Percentiles rank a stretch among this genome's conserved stretches.
Evolutionary conservation across 202 grass and related monocot species (phyloP).

Genomic region (Digitaria exilis): DNA sequence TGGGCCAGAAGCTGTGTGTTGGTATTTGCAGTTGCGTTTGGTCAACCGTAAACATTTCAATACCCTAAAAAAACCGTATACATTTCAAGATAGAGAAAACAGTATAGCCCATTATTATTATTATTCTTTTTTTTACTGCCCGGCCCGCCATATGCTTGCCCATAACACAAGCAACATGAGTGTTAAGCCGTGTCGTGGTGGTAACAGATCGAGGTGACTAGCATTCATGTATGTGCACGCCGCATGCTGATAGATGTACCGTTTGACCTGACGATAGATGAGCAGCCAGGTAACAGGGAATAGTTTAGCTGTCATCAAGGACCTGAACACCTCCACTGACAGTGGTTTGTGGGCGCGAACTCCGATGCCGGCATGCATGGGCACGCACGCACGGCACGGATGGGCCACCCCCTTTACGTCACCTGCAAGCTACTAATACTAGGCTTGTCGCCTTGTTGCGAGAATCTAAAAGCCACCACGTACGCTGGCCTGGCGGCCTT

Average conservation of each 20-base stretch:
- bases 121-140: background rate
- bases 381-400: background rate
- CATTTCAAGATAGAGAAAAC: too few species aligned
- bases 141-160: background rate
- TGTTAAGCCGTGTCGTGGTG: background rate
- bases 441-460: background rate
- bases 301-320: background rate
- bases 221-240: background rate
- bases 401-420: conserved; percentile 46
- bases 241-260: background rate
- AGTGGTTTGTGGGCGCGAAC: background rate
- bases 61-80: too few species aligned
- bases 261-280: conserved; percentile 8
- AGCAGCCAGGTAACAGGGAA: background rate
- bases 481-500: too few species aligned
- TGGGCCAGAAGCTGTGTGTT: too few species aligned
- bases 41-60: background rate
- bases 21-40: background rate
- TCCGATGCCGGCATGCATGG: conserved; percentile 1
- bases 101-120: background rate
- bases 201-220: conserved; percentile 4
- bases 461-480: conserved; percentile 47
- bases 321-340: conserved; percentile 18
- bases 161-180: background rate
- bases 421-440: conserved; percentile 25